phyloP scores from a whole-genome alignment of 148 eudicot species.

The Agrostemma githago region DNA sequence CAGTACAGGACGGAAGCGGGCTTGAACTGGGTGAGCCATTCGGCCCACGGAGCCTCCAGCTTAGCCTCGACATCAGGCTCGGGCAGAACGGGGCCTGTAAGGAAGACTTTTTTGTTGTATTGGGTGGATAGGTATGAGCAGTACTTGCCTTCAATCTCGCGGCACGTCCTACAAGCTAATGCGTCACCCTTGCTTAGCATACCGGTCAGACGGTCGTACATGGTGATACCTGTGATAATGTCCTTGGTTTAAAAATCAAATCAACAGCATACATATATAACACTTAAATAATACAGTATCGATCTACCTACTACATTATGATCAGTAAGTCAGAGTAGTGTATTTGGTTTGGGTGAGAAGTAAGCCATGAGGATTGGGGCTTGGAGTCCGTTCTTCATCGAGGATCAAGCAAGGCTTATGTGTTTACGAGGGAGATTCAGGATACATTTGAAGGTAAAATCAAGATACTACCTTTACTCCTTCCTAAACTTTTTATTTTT shows the following conservation, averaged over 20 bases:
- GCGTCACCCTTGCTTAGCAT: slow-evolving; percentile 15
- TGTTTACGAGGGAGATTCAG: no score
- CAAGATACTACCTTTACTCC: no score
- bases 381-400: no score
- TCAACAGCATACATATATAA: neutral
- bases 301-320: no score
- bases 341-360: no score
- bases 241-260: neutral
- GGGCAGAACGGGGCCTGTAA: slow-evolving; percentile 8
- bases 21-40: slow-evolving; percentile 7
- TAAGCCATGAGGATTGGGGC: no score
- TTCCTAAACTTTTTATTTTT: no score
- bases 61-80: slow-evolving; percentile 1
- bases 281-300: neutral
- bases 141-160: slow-evolving; percentile 8
- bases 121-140: slow-evolving; percentile 6
- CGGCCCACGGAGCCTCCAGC: slow-evolving; percentile 11
- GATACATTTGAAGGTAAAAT: no score
- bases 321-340: no score
- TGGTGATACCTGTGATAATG: neutral
- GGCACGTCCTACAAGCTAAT: slow-evolving; percentile 9
- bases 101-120: slow-evolving; percentile 8
- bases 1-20: slow-evolving; percentile 1
- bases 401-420: neutral
- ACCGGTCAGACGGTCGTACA: slow-evolving; percentile 10